These are phyloP conservation scores for Pneumocystis carinii DNA, from an alignment of 1,139 yeast genomes.

Conservation along the genomic window DNA sequence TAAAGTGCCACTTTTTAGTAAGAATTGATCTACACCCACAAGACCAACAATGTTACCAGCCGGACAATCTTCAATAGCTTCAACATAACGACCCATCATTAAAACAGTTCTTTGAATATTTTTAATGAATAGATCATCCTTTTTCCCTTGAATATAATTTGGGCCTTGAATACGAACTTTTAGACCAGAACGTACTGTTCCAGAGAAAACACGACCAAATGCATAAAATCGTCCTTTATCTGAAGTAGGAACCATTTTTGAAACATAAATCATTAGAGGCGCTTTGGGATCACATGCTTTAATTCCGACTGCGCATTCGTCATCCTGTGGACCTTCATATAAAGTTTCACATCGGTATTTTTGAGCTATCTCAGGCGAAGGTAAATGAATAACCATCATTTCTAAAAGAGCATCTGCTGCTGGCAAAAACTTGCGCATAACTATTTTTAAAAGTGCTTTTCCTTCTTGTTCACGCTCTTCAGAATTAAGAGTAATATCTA, in stretches of 20 bases:
- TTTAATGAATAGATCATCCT: constrained; percentile 93
- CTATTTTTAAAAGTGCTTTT: constrained; percentile 94
- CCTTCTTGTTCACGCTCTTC: constrained; percentile 97
- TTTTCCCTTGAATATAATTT: constrained; percentile 96
- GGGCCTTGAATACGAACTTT: constrained; percentile 99
- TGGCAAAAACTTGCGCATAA: constrained; percentile 99
- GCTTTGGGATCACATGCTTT: constrained; percentile 98
- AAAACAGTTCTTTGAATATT: constrained; percentile 97
- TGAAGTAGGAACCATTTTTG: constrained; percentile 99
- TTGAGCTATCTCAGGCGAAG: constrained; percentile 99
- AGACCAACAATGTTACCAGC: constrained; percentile 99
- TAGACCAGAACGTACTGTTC: constrained; percentile 98
- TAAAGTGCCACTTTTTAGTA: constrained; percentile 97
- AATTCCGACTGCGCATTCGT: constrained; percentile 78
- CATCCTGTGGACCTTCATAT: constrained; percentile 98
- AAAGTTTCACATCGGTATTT: constrained; percentile 97
- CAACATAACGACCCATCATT: constrained; percentile 99
- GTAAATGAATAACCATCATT: constrained; percentile 97
- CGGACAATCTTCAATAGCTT: constrained; percentile 98
- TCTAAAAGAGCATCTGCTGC: constrained; percentile 99
- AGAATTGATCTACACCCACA: constrained; percentile 99
- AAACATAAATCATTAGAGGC: constrained; percentile 97
- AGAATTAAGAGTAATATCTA: constrained; percentile 77
- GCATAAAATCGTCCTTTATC: constrained; percentile 99
- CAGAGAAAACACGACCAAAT: constrained; percentile 99